These are phyloP conservation scores for Corylus americana DNA, from an alignment of 306 rosid species.

Conservation along the genomic window DNA sequence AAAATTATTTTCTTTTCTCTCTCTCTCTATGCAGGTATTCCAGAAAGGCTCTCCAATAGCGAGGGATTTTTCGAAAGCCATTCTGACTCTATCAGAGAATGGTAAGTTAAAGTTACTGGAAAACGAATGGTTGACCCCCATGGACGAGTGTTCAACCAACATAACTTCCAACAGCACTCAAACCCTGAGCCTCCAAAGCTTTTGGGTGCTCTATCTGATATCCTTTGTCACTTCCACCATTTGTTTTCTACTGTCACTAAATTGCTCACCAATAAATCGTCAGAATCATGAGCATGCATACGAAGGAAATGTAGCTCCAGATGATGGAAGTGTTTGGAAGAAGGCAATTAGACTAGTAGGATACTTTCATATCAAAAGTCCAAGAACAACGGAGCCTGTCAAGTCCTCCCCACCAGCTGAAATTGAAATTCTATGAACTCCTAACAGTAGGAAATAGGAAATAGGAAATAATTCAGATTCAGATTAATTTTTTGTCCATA, in stretches of 20 bases:
- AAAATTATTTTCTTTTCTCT: not conserved
- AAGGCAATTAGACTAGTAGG: too few species aligned
- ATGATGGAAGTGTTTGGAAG: not conserved
- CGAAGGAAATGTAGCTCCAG: not conserved
- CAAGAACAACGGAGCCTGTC: not conserved
- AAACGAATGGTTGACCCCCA: conserved; percentile 27
- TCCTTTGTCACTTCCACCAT: conserved; percentile 28
- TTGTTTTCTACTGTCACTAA: conserved; percentile 18
- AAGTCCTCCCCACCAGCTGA: too few species aligned
- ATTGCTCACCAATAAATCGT: not conserved
- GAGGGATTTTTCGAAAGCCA: conserved; percentile 58
- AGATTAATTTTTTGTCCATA: too few species aligned
- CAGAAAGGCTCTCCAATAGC: conserved; percentile 71
- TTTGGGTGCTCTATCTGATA: conserved; percentile 30
- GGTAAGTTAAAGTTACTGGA: conserved; percentile 43
- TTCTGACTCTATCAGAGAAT: conserved; percentile 42
- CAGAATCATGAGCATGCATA: not conserved
- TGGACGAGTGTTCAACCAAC: conserved; percentile 19
- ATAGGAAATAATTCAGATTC: too few species aligned
- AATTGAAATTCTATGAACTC: too few species aligned
- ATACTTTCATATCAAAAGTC: too few species aligned
- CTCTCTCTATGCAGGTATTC: conserved; percentile 46
- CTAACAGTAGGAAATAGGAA: too few species aligned
- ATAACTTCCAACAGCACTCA: not conserved
- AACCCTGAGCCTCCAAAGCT: conserved; percentile 28